A percentile compares a stretch with the other conserved stretches of the same genome.
phyloP scores from a whole-genome alignment of 805 yeast genomes.

The Candida berthetii region DNA sequence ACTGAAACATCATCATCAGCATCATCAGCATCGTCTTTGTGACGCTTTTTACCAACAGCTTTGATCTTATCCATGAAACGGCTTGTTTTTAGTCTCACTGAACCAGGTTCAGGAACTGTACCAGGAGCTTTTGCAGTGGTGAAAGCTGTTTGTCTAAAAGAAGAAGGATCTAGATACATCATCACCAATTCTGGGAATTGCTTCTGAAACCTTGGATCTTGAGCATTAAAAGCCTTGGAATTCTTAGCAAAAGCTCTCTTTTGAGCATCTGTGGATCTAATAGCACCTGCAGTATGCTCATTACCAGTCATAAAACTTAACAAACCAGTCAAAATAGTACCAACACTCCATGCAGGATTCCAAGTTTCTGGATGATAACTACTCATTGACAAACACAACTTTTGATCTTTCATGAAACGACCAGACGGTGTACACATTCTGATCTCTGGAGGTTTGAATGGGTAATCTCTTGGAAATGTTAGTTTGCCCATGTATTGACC shows the following conservation, averaged over 20 bases:
- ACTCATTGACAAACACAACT: constrained; percentile 81
- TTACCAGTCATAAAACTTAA: constrained; percentile 86
- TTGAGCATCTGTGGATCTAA: constrained; percentile 49
- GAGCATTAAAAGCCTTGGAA: constrained; percentile 52
- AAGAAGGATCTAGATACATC: not conserved
- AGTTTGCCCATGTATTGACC: constrained; percentile 90
- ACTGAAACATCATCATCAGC: too few relatives aligned
- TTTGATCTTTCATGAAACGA: constrained; percentile 65
- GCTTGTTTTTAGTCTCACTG: too few relatives aligned
- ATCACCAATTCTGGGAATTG: constrained; percentile 45
- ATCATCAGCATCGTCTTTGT: too few relatives aligned
- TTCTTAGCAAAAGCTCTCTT: constrained; percentile 48
- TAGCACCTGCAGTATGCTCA: constrained; percentile 80
- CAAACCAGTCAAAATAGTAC: constrained; percentile 80
- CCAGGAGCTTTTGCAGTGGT: too few relatives aligned
- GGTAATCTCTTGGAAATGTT: constrained; percentile 75
- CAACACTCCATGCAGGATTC: constrained; percentile 95
- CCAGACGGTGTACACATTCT: constrained; percentile 88
- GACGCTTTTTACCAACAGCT: too few relatives aligned
- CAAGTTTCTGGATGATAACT: constrained; percentile 91
- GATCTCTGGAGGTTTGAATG: constrained; percentile 85
- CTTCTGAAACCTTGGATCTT: constrained; percentile 46
- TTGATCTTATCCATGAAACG: too few relatives aligned
- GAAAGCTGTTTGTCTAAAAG: too few relatives aligned
- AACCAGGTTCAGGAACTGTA: too few relatives aligned